Percentiles rank a stretch among this genome's conserved stretches.
These are phyloP conservation scores for Chondrus crispus DNA, from an alignment of 23 red algal species.

Conservation along the genomic window DNA sequence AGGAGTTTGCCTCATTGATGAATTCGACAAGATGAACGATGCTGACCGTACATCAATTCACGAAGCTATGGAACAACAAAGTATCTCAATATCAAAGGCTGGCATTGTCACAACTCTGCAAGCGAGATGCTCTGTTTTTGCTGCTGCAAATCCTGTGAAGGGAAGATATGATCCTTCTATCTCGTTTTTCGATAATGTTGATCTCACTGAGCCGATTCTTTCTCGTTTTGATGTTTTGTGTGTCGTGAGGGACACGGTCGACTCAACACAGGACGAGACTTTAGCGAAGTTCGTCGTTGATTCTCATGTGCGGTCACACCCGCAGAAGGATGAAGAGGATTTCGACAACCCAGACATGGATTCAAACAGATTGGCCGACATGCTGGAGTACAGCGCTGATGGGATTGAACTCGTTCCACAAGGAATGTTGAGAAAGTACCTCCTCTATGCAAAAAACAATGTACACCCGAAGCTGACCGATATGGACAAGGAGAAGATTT, in stretches of 20 bases:
- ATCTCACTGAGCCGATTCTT: constrained; percentile 96
- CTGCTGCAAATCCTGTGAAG: constrained; percentile 96
- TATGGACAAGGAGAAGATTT: constrained; percentile 94
- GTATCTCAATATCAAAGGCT: constrained; percentile 97
- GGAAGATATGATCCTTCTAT: constrained; percentile 94
- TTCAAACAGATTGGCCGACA: constrained; percentile 2
- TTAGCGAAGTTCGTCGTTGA: constrained; percentile 92
- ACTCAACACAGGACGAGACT: constrained; percentile 83
- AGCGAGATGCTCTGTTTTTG: constrained; percentile 94
- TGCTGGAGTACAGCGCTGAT: constrained; percentile 7
- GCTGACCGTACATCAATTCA: constrained; percentile 98
- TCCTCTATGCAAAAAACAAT: constrained; percentile 71
- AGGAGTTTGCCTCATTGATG: constrained; percentile 97
- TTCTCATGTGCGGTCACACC: constrained; percentile 89
- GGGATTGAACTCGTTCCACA: constrained; percentile 75
- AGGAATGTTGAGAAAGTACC: constrained; percentile 87
- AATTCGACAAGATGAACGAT: constrained; percentile 99
- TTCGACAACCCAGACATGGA: constrained; percentile 20
- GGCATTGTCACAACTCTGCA: constrained; percentile 98
- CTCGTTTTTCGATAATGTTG: constrained; percentile 95
- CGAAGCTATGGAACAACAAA: constrained; percentile 99
- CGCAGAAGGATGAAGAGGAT: constrained; percentile 41
- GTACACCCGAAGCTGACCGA: constrained; percentile 80
- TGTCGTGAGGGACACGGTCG: constrained; percentile 90
- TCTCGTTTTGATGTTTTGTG: constrained; percentile 98